phyloP scores from a whole-genome alignment of 805 yeast species.

The Candida lessepsii region DNA sequence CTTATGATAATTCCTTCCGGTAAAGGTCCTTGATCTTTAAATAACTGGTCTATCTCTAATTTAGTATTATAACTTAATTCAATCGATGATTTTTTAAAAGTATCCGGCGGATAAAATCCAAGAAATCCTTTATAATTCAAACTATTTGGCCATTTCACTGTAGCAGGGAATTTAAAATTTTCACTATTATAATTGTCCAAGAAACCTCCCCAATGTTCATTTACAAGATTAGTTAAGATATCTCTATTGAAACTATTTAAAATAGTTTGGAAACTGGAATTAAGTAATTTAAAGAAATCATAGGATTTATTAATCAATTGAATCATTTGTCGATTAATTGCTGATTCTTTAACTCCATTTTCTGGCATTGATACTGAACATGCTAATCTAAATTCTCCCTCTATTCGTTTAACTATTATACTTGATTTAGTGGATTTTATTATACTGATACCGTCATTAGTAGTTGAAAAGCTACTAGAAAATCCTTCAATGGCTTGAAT shows the following conservation, averaged over 20 bases:
- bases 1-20: slow-evolving; percentile 27
- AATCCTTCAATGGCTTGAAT: slow-evolving; percentile 37
- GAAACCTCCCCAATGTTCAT: slow-evolving; percentile 31
- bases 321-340: slow-evolving; percentile 26
- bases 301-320: slow-evolving; percentile 23
- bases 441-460: slow-evolving; percentile 9
- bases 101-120: slow-evolving; percentile 23
- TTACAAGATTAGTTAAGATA: slow-evolving; percentile 18
- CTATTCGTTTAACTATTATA: slow-evolving; percentile 25
- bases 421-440: slow-evolving; percentile 27
- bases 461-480: slow-evolving; percentile 22
- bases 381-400: slow-evolving; percentile 25
- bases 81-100: slow-evolving; percentile 30
- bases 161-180: slow-evolving; percentile 20
- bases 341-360: slow-evolving; percentile 16
- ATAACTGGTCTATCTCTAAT: slow-evolving; percentile 21
- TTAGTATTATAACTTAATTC: slow-evolving; percentile 15
- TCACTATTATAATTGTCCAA: slow-evolving; percentile 24
- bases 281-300: slow-evolving; percentile 25
- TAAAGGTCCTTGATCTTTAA: neutral
- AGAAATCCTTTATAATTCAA: slow-evolving; percentile 37
- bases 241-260: slow-evolving; percentile 17
- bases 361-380: slow-evolving; percentile 24
- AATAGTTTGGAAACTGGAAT: slow-evolving; percentile 24
- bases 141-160: slow-evolving; percentile 35